These are phyloP conservation scores for Trichoderma sp. DNA, from an alignment of 2,329 filamentous ascomycete genomes.

Conservation along the genomic window DNA sequence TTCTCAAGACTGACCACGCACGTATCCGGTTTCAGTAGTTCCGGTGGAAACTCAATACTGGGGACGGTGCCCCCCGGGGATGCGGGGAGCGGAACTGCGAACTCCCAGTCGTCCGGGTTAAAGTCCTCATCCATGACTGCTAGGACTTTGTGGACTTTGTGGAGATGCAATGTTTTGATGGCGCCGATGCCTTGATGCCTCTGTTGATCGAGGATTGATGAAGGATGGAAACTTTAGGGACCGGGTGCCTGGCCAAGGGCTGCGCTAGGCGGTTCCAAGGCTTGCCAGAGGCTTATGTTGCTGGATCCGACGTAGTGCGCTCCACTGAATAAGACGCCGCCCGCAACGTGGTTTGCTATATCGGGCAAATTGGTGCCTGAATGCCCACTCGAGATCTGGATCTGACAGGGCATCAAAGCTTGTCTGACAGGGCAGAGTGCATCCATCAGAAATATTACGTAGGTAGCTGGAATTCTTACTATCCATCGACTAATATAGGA, in stretches of 20 bases:
- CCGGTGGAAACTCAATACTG: background rate
- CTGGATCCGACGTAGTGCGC: background rate
- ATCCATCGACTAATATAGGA: background rate
- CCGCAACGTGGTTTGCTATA: background rate
- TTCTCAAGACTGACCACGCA: background rate
- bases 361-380: background rate
- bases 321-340: background rate
- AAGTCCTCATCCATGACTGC: background rate
- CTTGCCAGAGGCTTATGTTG: background rate
- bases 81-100: background rate
- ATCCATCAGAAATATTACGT: background rate
- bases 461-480: background rate
- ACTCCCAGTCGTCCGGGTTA: background rate
- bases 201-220: background rate
- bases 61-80: background rate
- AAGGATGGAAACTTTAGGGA: background rate
- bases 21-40: accelerated
- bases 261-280: background rate
- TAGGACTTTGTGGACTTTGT: background rate
- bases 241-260: background rate
- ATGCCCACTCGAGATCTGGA: background rate
- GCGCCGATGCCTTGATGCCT: background rate
- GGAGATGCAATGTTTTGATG: background rate
- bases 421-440: background rate
- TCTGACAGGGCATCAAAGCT: background rate